Evolutionary conservation across 78 protist species (phyloP).

Genomic region (Diacronema lutheri): DNA sequence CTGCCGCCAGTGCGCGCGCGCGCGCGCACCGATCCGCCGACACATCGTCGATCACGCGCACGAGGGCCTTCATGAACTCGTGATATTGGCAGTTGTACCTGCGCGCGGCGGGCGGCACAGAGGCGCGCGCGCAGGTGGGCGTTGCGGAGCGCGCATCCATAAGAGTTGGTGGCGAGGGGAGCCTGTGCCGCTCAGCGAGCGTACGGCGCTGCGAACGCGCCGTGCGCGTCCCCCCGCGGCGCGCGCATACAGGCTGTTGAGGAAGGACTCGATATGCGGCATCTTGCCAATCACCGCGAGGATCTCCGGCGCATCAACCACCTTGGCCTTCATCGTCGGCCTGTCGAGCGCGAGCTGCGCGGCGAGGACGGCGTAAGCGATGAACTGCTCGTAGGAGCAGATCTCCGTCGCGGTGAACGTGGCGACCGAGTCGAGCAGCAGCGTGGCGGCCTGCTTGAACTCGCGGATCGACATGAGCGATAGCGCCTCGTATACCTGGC

Average conservation of each 20-base stretch:
- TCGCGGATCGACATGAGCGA: constrained; percentile 69
- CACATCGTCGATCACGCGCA: constrained; percentile 1
- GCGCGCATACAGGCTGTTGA: constrained; percentile 68
- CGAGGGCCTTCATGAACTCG: constrained; percentile 69
- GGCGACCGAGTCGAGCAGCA: constrained; percentile 76
- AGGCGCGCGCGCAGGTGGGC: too few relatives aligned
- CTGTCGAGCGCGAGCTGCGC: constrained; percentile 74
- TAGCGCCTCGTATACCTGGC: constrained; percentile 88
- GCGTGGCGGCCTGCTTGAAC: constrained; percentile 75
- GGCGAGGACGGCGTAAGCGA: constrained; percentile 71
- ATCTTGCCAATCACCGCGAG: constrained; percentile 61
- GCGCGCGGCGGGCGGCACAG: too few relatives aligned
- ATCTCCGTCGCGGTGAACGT: constrained; percentile 78
- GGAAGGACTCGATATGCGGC: constrained; percentile 41
- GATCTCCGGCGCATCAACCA: constrained; percentile 91
- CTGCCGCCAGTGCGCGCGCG: too few relatives aligned
- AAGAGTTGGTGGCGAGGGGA: too few relatives aligned
- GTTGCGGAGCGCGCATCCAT: too few relatives aligned
- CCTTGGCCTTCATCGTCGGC: constrained; percentile 42
- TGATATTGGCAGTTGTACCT: constrained; percentile 76
- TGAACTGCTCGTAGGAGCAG: constrained; percentile 48
- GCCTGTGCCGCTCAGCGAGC: too few relatives aligned
- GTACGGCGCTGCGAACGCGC: too few relatives aligned
- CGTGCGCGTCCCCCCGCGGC: too few relatives aligned
- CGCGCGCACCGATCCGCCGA: too few relatives aligned